Percentiles rank a stretch among this genome's conserved stretches.
These are phyloP conservation scores for Trypethelium eluteriae DNA, from an alignment of 495 filamentous ascomycete species.

Conservation along the genomic window DNA sequence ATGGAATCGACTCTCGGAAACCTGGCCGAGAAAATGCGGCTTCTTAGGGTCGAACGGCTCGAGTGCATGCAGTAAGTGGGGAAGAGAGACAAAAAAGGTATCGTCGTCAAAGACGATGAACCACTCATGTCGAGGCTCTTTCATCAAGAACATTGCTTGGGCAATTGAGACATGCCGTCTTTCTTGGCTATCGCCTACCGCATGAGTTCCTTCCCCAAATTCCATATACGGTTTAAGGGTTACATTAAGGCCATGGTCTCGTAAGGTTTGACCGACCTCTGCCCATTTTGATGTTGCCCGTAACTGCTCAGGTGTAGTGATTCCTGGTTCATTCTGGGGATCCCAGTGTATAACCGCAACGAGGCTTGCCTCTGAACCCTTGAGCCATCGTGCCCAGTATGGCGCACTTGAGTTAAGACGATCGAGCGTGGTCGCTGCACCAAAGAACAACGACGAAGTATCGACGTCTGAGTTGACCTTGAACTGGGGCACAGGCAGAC, in stretches of 20 bases:
- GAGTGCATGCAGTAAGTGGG: slow-evolving; percentile 6
- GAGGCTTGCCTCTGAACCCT: not conserved
- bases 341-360: slow-evolving; percentile 4
- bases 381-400: slow-evolving; percentile 11
- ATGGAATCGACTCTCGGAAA: slow-evolving; percentile 15
- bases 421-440: slow-evolving; percentile 13
- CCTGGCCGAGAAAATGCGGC: slow-evolving; percentile 12
- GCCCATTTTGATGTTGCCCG: not conserved
- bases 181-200: not conserved
- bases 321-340: not conserved
- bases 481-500: slow-evolving; percentile 14
- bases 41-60: slow-evolving; percentile 5
- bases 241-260: not conserved
- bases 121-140: slow-evolving; percentile 9
- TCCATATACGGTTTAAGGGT: not conserved
- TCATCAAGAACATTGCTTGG: not conserved
- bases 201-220: not conserved
- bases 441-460: slow-evolving; percentile 13
- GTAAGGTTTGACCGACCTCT: not conserved
- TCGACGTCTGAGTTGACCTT: not conserved
- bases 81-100: slow-evolving; percentile 17
- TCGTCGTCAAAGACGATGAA: slow-evolving; percentile 20
- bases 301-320: not conserved
- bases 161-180: not conserved
- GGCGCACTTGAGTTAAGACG: slow-evolving; percentile 15